Evolutionary conservation across 192 early-diverging fungal species (phyloP).

Genomic region (Linnemannia hyalina): DNA sequence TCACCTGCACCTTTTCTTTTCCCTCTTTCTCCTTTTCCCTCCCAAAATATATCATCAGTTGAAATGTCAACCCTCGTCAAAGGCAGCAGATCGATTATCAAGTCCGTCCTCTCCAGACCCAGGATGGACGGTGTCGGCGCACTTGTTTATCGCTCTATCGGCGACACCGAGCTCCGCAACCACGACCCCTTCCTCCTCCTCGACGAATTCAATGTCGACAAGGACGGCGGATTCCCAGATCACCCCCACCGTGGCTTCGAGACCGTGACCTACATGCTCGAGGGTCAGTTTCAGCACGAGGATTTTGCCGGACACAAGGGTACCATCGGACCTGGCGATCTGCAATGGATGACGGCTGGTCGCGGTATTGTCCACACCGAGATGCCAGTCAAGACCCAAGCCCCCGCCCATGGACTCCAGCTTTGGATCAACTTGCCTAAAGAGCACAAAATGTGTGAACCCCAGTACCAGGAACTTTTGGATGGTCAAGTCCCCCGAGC

Average conservation of each 20-base stretch:
- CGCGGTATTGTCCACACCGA: constrained; percentile 74
- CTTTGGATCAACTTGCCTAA: constrained; percentile 76
- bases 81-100: constrained; percentile 2
- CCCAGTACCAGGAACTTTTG: constrained; percentile 52
- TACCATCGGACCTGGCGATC: constrained; percentile 60
- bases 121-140: constrained; percentile 85
- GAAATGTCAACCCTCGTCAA: constrained; percentile 9
- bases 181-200: constrained; percentile 54
- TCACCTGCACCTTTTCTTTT: background rate
- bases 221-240: constrained; percentile 54
- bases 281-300: constrained; percentile 67
- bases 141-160: constrained; percentile 83
- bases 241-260: constrained; percentile 76
- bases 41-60: background rate
- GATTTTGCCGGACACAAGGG: constrained; percentile 69
- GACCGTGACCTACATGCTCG: constrained; percentile 72
- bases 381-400: constrained; percentile 54
- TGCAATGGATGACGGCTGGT: constrained; percentile 82
- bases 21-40: background rate
- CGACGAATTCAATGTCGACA: constrained; percentile 31
- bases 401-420: constrained; percentile 60
- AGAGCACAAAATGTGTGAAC: constrained; percentile 64
- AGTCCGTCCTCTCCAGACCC: constrained; percentile 15
- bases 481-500: constrained; percentile 29
- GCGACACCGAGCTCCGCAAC: constrained; percentile 55